Evolutionary conservation across 2,329 filamentous ascomycete genomes (phyloP).

Genomic region (Paramyrothecium roridum): DNA sequence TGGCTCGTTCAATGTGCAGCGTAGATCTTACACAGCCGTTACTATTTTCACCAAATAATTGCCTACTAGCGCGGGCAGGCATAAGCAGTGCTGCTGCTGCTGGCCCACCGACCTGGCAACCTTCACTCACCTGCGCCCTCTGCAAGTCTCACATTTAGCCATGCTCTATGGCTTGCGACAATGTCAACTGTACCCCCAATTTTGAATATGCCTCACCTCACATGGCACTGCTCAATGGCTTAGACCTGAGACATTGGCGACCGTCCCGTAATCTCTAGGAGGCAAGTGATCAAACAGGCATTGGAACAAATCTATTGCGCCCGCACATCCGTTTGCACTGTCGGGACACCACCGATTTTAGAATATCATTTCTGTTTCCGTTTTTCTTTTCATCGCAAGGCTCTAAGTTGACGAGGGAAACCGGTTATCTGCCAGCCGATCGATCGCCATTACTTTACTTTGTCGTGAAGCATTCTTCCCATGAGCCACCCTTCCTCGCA

Average conservation of each 20-base stretch:
- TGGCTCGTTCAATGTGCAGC: too few species aligned
- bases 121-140: background rate
- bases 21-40: too few species aligned
- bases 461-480: slow-evolving; percentile 41
- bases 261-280: background rate
- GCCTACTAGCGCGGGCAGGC: too few species aligned
- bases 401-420: background rate
- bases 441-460: background rate
- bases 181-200: background rate
- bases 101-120: background rate
- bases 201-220: background rate
- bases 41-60: too few species aligned
- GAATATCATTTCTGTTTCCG: background rate
- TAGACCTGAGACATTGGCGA: background rate
- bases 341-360: too few species aligned
- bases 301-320: too few species aligned
- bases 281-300: background rate
- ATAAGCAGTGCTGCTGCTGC: background rate
- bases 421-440: too few species aligned
- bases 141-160: slow-evolving; percentile 10
- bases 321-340: too few species aligned
- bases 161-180: slow-evolving; percentile 4
- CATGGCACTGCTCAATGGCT: background rate
- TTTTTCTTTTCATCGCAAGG: background rate
- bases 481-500: slow-evolving; percentile 67